These are phyloP conservation scores for Xylariaceae sp. DNA, from an alignment of 2,329 filamentous ascomycete genomes.

Conservation along the genomic window DNA sequence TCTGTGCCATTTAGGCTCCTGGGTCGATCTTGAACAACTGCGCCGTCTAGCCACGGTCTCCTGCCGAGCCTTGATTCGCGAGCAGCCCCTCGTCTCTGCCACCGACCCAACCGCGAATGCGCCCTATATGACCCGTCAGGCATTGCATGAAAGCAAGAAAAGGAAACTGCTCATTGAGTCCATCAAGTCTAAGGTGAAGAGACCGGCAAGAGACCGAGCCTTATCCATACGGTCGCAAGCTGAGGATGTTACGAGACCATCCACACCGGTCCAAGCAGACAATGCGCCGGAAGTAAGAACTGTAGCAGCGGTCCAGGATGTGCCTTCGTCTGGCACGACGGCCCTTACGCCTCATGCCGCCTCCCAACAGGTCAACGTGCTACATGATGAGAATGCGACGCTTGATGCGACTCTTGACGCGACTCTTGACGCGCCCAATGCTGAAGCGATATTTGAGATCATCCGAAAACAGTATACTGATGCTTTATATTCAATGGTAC, in stretches of 20 bases:
- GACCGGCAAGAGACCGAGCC: slow-evolving; percentile 42
- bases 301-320: not conserved
- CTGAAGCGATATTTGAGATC: slow-evolving; percentile 52
- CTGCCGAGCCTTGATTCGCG: slow-evolving; percentile 32
- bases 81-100: slow-evolving; percentile 28
- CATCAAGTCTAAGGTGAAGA: slow-evolving; percentile 56
- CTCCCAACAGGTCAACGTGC: slow-evolving; percentile 10
- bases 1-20: slow-evolving; percentile 61
- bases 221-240: slow-evolving; percentile 28
- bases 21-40: slow-evolving; percentile 57
- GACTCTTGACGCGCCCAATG: slow-evolving; percentile 36
- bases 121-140: slow-evolving; percentile 39
- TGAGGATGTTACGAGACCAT: slow-evolving; percentile 8
- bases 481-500: slow-evolving; percentile 57
- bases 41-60: slow-evolving; percentile 45
- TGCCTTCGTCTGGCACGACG: not conserved
- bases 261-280: slow-evolving; percentile 13
- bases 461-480: slow-evolving; percentile 56
- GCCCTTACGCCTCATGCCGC: slow-evolving; percentile 1
- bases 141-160: slow-evolving; percentile 48
- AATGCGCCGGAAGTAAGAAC: not conserved
- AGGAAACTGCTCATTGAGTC: slow-evolving; percentile 58
- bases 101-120: slow-evolving; percentile 15
- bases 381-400: slow-evolving; percentile 19
- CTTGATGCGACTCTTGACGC: slow-evolving; percentile 21